These are phyloP conservation scores for Hypoxylon rubiginosum DNA, from an alignment of 2,329 filamentous ascomycete genomes.

Conservation along the genomic window DNA sequence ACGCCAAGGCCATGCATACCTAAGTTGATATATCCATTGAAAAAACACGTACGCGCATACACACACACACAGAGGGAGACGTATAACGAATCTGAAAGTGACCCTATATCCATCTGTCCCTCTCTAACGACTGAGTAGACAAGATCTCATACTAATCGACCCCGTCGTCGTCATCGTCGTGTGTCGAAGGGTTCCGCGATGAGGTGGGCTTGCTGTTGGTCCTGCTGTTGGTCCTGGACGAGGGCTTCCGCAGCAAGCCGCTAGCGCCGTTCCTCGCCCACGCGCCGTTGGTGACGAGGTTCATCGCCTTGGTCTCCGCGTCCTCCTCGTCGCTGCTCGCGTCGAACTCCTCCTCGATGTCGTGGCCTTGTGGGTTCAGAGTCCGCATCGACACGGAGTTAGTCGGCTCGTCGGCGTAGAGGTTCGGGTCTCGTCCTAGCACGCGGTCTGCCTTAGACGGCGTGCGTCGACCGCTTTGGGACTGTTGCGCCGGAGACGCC, in stretches of 20 bases:
- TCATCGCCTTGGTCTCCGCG: slow-evolving; percentile 57
- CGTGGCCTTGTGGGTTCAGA: slow-evolving; percentile 61
- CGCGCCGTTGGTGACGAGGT: slow-evolving; percentile 57
- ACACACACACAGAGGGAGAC: background rate
- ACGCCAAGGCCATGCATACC: slow-evolving; percentile 3
- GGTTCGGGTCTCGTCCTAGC: slow-evolving; percentile 68
- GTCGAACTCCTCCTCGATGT: slow-evolving; percentile 57
- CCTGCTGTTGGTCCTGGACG: slow-evolving; percentile 29
- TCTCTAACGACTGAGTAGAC: background rate
- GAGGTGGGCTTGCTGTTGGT: slow-evolving; percentile 13
- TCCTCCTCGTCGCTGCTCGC: slow-evolving; percentile 48
- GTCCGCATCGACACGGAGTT: slow-evolving; percentile 61
- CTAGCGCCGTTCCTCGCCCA: slow-evolving; percentile 55
- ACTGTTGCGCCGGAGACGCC: slow-evolving; percentile 36
- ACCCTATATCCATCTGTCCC: background rate
- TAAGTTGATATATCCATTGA: slow-evolving; percentile 4
- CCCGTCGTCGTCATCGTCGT: slow-evolving; percentile 38
- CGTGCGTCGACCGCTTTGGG: slow-evolving; percentile 52
- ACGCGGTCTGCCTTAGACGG: slow-evolving; percentile 71
- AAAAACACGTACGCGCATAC: background rate
- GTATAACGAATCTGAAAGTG: background rate
- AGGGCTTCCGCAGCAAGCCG: slow-evolving; percentile 50
- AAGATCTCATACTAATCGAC: slow-evolving; percentile 25
- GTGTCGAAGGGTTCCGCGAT: slow-evolving; percentile 15
- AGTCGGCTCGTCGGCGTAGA: slow-evolving; percentile 65